Base-by-base conservation (phyloP, 148 eudicot species). In the Spergularia marina region DNA sequence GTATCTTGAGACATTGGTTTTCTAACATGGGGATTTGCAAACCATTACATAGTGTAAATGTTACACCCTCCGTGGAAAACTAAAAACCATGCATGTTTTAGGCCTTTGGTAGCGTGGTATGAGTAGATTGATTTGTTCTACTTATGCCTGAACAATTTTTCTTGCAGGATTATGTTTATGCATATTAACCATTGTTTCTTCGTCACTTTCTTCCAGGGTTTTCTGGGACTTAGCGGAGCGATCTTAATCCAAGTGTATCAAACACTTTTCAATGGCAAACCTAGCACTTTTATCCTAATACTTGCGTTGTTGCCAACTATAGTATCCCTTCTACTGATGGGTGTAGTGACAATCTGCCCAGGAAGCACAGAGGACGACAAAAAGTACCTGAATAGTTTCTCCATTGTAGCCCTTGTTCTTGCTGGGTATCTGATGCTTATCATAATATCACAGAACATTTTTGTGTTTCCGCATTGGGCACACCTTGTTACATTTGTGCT, bases 211-310 rank as follows among this genome's bases (percentile, higher is more conserved):
- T 54, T 65, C 3, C 86, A 94, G 98, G 98, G 98, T 10, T 94
- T 91, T 77, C 86, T 94, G 63, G 98, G 98, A 23, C 81, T 94
- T 36, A 94, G 97, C 82, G 98, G 98, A 78, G 94, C 98, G 74
- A 78, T 94, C 25, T 74, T 94, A 64, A 85, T 94, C 76, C 98
- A 91, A 85, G 79, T 87, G 47, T 94, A 91, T 36, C 79, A 89
- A 15, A 80, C 96, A 30, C 64, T 90, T 61, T 85, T 90, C 76
- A 58, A 83, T 2, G 90, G 86, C 20, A 83, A 87, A 51, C 89
- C 95, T n/a, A 87, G 84, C 77, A 77, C 80, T 54, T 89, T 89
- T 85, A 74, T 94, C 41, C 72, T 94, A 44, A 90, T 94, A 88
- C 91, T 94, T 62, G 97, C 98, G 7, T 41, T 91, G 53, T 71